These are phyloP conservation scores for Stylosanthes scabra DNA, from an alignment of 331 rosid species.

Conservation along the genomic window DNA sequence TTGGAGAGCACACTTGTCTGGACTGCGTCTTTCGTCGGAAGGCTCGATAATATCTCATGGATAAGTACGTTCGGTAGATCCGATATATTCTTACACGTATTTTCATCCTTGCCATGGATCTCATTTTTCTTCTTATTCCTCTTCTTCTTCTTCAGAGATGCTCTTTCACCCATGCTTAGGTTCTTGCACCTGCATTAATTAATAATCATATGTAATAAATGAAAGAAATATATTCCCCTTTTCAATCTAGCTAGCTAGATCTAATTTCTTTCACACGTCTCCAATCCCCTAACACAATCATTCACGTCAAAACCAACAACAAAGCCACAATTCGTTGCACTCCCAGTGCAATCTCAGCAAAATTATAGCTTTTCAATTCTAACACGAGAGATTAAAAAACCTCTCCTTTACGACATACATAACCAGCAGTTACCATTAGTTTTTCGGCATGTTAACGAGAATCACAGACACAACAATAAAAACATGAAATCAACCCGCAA, in stretches of 20 bases:
- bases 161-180: conserved; percentile 4
- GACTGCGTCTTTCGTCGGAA: neutral
- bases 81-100: neutral
- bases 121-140: neutral
- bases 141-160: neutral
- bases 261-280: too few species aligned
- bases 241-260: neutral
- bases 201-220: neutral
- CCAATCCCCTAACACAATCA: neutral
- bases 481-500: neutral
- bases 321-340: neutral
- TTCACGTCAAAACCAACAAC: neutral
- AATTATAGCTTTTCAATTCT: neutral
- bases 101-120: neutral
- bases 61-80: conserved; percentile 19
- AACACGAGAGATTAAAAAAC: neutral
- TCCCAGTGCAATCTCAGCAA: too few species aligned
- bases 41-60: neutral
- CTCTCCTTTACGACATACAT: neutral
- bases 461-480: neutral
- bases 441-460: neutral
- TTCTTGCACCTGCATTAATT: neutral
- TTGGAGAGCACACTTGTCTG: neutral
- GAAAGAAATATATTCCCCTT: neutral
- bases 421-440: neutral